Conservation (phyloP, 179 eudicot species). For the Patellifolia procumbens region DNA sequence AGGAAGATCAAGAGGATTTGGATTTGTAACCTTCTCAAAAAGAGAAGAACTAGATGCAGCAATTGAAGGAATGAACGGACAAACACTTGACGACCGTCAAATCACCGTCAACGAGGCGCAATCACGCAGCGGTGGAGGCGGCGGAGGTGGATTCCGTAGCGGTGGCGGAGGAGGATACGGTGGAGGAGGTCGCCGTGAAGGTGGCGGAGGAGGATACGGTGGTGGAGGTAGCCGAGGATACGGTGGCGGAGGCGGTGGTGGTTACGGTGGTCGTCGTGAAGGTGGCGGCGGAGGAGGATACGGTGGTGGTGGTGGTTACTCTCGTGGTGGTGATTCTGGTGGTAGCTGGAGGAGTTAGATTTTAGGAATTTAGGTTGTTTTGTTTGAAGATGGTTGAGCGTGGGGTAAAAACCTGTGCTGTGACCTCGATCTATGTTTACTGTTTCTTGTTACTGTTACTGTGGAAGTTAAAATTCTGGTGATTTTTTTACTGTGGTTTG, state of each 20-base stretch:
- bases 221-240: conserved; percentile 41
- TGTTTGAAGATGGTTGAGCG: not conserved
- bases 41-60: conserved; percentile 68
- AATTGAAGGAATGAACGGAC: conserved; percentile 76
- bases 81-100: conserved; percentile 70
- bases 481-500: too few species aligned
- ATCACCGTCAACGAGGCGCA: conserved; percentile 97
- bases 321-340: conserved; percentile 5
- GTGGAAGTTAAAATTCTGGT: not conserved
- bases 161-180: conserved; percentile 30
- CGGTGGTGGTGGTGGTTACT: conserved; percentile 28
- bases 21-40: conserved; percentile 69
- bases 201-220: conserved; percentile 33
- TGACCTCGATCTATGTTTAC: not conserved
- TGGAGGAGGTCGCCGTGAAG: conserved; percentile 38
- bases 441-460: not conserved
- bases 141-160: conserved; percentile 38
- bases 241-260: conserved; percentile 36
- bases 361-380: too few species aligned
- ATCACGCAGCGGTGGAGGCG: conserved; percentile 71
- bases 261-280: conserved; percentile 31
- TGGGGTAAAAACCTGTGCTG: not conserved
- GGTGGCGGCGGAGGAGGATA: conserved; percentile 40
- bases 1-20: conserved; percentile 89
- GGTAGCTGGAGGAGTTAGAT: conserved; percentile 52